Conservation (phyloP, 306 rosid genomes). For the Elaeagnus macrophylla region DNA sequence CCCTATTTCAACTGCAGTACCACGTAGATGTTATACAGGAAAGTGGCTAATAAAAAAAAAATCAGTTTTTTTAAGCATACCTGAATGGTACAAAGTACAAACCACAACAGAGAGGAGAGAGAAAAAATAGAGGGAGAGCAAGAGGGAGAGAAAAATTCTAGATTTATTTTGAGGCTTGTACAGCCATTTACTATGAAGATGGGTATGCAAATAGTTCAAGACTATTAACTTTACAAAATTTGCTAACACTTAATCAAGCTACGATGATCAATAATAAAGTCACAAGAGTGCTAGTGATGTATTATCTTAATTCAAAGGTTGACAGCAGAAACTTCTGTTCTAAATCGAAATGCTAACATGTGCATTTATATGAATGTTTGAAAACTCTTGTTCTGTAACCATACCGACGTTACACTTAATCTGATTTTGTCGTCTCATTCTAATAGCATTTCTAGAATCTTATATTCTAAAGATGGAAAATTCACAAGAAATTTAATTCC, state of each 20-base stretch:
- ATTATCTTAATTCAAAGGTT: background rate
- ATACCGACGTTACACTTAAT: background rate
- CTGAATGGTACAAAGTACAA: no score
- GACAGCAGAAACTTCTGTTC: background rate
- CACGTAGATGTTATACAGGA: background rate
- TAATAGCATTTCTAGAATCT: background rate
- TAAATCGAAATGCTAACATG: background rate
- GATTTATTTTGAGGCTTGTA: background rate
- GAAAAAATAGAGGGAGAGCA: background rate
- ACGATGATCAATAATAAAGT: background rate
- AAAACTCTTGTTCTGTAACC: background rate
- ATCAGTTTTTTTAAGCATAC: no score
- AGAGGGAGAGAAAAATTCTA: background rate
- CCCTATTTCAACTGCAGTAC: background rate
- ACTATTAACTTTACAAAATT: background rate
- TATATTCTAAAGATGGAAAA: background rate
- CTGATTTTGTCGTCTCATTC: background rate
- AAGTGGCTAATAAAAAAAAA: no score
- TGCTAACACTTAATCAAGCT: background rate
- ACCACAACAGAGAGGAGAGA: background rate
- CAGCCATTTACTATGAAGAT: background rate
- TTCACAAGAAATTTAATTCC: slow-evolving; percentile 7
- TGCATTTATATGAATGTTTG: background rate
- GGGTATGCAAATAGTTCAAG: background rate
- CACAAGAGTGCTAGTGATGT: background rate